phyloP scores from a whole-genome alignment of 1,139 yeast species.

The Hyphopichia fennica region DNA sequence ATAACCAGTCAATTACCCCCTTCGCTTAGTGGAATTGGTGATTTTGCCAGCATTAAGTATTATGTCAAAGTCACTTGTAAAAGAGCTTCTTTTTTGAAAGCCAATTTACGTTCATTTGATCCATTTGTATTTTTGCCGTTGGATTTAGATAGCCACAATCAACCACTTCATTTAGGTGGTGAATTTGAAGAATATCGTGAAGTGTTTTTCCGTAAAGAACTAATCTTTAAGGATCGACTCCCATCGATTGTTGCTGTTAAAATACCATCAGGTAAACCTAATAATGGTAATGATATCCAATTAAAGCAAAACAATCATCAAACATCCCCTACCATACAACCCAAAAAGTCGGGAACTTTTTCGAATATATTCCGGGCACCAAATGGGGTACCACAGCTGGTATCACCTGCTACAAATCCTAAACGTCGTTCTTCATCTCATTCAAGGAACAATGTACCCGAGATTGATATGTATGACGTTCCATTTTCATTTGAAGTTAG shows the following conservation, averaged over 20 bases:
- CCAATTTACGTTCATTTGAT: conserved; percentile 47
- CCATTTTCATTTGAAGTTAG: conserved; percentile 49
- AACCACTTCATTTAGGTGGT: conserved; percentile 19
- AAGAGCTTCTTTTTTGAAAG: conserved; percentile 51
- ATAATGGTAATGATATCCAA: not conserved
- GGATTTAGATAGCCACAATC: conserved; percentile 35
- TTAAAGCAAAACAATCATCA: not conserved
- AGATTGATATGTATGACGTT: conserved; percentile 37
- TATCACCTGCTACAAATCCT: conserved; percentile 7
- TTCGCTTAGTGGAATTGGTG: conserved; percentile 47
- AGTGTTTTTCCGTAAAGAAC: conserved; percentile 41
- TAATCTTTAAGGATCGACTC: conserved; percentile 36
- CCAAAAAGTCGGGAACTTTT: conserved; percentile 10
- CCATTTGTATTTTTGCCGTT: conserved; percentile 58
- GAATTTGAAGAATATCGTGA: conserved; percentile 34
- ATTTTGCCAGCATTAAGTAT: conserved; percentile 49
- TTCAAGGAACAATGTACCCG: conserved; percentile 16
- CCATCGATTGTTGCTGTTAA: conserved; percentile 48
- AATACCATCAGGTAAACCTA: conserved; percentile 14
- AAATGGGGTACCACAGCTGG: conserved; percentile 4
- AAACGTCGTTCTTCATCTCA: not conserved
- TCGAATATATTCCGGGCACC: conserved; percentile 3
- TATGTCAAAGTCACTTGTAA: conserved; percentile 62
- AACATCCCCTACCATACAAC: not conserved
- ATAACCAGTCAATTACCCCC: conserved; percentile 54